These are phyloP conservation scores for Pythium volutum DNA, from an alignment of 352 stramenopile species.

Conservation along the genomic window DNA sequence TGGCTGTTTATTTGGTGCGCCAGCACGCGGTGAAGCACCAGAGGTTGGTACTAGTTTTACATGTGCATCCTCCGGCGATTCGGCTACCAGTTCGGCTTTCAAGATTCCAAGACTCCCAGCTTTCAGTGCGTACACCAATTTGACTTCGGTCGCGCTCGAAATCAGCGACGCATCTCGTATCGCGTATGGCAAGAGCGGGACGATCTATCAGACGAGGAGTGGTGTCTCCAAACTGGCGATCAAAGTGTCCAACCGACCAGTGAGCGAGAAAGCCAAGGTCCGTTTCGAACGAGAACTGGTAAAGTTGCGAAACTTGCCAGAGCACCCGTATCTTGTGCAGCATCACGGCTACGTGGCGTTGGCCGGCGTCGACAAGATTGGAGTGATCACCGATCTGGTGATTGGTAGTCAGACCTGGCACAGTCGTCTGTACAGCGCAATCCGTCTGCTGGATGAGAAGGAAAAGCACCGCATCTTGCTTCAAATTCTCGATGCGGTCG, in stretches of 20 bases:
- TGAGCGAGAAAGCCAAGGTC: not conserved
- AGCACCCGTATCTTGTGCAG: not conserved
- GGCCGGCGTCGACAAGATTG: not conserved
- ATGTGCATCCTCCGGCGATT: not conserved
- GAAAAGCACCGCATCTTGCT: conserved; percentile 5
- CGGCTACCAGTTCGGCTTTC: not conserved
- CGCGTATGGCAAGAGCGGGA: not conserved
- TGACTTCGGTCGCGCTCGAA: not conserved
- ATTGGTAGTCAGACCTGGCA: not conserved
- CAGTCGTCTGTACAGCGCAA: not conserved
- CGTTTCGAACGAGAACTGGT: conserved; percentile 1
- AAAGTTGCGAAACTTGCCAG: not conserved
- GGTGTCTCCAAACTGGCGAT: not conserved
- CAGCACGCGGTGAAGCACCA: not conserved
- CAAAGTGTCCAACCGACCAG: not conserved
- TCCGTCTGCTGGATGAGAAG: not conserved
- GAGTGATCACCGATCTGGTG: conserved; percentile 8
- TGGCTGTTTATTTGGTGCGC: not conserved
- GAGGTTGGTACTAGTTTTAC: not conserved
- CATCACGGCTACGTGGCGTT: conserved; percentile 4
- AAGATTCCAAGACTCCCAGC: not conserved
- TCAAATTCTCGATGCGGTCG: not conserved
- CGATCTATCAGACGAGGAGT: not conserved
- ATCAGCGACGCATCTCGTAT: not conserved
- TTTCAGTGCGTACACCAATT: not conserved